Conservation (phyloP, 2,329 filamentous ascomycete genomes). For the Penicillium sp. region DNA sequence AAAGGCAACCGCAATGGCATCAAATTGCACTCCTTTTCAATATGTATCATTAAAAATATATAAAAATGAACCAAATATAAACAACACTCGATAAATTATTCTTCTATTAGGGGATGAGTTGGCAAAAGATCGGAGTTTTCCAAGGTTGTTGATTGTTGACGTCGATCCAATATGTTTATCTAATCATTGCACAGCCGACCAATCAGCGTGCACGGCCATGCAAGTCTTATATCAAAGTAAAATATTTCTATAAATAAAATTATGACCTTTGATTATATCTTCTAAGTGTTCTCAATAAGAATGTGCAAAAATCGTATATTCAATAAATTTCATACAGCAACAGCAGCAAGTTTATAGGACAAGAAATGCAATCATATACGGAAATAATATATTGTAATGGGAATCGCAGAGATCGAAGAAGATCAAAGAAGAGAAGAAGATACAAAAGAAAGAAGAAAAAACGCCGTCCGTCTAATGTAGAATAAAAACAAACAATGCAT, state of each 20-base stretch:
- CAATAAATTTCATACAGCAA: neutral
- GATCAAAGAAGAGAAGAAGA: neutral
- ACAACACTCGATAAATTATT: neutral
- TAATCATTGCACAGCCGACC: neutral
- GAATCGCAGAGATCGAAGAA: neutral
- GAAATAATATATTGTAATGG: neutral
- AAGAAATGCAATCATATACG: neutral
- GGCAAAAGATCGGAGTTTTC: neutral
- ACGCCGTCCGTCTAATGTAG: constrained; percentile 4
- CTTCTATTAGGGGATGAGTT: no score
- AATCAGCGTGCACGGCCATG: neutral
- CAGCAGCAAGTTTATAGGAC: neutral
- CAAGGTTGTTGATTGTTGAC: neutral
- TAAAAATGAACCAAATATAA: neutral
- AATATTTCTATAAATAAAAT: no score
- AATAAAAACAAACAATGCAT: constrained; percentile 5
- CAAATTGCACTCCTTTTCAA: neutral
- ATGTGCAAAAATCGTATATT: neutral
- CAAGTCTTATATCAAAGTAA: neutral
- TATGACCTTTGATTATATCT: no score
- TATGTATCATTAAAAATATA: neutral
- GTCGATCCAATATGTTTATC: neutral
- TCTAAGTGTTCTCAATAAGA: neutral
- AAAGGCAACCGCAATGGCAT: neutral
- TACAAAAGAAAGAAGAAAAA: constrained; percentile 3